Evolutionary conservation across 768 basidiomycete genomes (phyloP), one percentile per base, ranked within the genome.

Genomic region (Leccinum uliginosum): DNA sequence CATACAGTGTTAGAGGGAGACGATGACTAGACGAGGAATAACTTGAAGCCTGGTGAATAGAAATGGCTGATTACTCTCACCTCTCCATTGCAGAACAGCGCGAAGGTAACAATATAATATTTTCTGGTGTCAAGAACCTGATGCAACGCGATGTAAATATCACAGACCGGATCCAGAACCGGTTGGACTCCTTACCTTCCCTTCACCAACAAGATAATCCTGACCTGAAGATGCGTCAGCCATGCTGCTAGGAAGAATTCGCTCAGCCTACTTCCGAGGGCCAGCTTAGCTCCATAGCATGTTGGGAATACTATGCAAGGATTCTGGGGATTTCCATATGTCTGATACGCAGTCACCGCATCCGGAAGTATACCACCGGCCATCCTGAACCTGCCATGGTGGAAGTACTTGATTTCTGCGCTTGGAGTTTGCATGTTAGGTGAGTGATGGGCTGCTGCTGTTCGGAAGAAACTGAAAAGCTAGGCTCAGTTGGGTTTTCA

Each of bases 231-330:
- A 50, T 26, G 61, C 35, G 55, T 63, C 54, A 50, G 26, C 29
- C 51, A 52, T 45, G 53, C 4, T 46, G 17, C 10, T 27, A 26
- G 1, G 15, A 6, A 46, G 17, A 10, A 7, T 55, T 40, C 12
- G 47, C 4, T 55, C 11, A 15, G 71, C 78, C 63, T 59, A 81
- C 82, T 75, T 38, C 61, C 61, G 40, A 62, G 60, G 56, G 79
- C 79, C 9, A 84, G 72, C 47, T 78, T 78, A 15, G 70, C 81
- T 1, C 81, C 82, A 63, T 80, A 84, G 60, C 82, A 83, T 8
- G 82, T 83, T 9, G 82, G 82, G 62, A 82, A 83, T 12, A 84
- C 80, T 35, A 83, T 76, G 60, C 82, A 83, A 6, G 82, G 83
- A 49, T 81, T 83, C 14, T 65, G 61, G 1, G 75, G 73, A 55